A percentile compares a stretch with the other conserved stretches of the same genome.
phyloP scores from a whole-genome alignment of 345 rosid genomes.

The Litchi chinensis region DNA sequence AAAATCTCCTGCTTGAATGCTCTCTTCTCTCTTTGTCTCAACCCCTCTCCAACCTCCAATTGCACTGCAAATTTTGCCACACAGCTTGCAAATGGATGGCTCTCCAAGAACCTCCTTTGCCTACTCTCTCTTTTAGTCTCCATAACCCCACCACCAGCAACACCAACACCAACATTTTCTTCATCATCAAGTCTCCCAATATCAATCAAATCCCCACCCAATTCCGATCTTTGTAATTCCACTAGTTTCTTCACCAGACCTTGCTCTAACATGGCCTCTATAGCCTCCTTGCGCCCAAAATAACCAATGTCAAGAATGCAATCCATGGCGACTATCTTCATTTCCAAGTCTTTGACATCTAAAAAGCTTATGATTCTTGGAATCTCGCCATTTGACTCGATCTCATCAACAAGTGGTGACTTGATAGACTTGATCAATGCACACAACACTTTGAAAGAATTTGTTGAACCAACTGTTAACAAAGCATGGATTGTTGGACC shows the following conservation, averaged over 20 bases:
- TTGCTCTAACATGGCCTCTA: conserved; percentile 50
- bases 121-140: conserved; percentile 25
- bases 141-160: background rate
- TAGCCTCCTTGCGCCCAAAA: conserved; percentile 66
- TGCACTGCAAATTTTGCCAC: conserved; percentile 77
- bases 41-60: conserved; percentile 72
- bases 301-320: conserved; percentile 67
- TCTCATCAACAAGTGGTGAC: conserved; percentile 66
- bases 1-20: conserved; percentile 61
- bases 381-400: conserved; percentile 48
- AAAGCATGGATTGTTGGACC: conserved; percentile 50
- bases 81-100: conserved; percentile 65
- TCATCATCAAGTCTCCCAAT: conserved; percentile 32
- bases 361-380: conserved; percentile 45
- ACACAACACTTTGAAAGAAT: conserved; percentile 43
- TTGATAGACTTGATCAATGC: conserved; percentile 49
- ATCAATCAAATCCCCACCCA: conserved; percentile 65
- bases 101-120: conserved; percentile 39
- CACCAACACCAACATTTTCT: background rate
- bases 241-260: conserved; percentile 50
- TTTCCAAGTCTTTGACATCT: conserved; percentile 46
- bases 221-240: conserved; percentile 61
- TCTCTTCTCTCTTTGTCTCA: conserved; percentile 69
- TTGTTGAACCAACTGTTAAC: conserved; percentile 35
- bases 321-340: conserved; percentile 44